Conservation (phyloP, 2,329 filamentous ascomycete genomes). For the Clarireedia monteithiana region DNA sequence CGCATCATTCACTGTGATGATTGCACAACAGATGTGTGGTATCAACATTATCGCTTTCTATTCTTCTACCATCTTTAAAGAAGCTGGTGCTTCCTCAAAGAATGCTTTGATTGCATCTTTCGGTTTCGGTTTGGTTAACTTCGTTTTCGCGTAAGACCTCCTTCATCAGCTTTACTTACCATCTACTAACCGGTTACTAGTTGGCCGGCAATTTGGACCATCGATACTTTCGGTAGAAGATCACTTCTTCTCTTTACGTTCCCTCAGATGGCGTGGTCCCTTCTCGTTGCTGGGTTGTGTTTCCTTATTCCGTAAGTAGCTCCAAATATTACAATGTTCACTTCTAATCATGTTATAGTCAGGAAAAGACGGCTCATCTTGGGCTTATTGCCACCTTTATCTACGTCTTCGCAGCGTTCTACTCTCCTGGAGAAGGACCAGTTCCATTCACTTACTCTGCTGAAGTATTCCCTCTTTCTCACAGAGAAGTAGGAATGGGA, state of each 20-base stretch:
- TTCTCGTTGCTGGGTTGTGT: conserved; percentile 51
- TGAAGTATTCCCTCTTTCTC: conserved; percentile 55
- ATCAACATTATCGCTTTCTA: conserved; percentile 69
- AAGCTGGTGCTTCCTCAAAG: conserved; percentile 47
- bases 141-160: conserved; percentile 30
- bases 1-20: conserved; percentile 75
- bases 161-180: conserved; percentile 20
- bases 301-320: conserved; percentile 39
- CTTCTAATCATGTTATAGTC: neutral
- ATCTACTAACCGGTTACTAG: conserved; percentile 52
- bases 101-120: conserved; percentile 53
- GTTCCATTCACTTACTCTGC: conserved; percentile 55
- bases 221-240: conserved; percentile 57
- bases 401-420: conserved; percentile 57
- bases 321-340: neutral
- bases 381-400: conserved; percentile 52
- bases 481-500: conserved; percentile 56
- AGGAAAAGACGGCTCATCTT: conserved; percentile 33
- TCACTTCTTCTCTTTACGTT: conserved; percentile 57
- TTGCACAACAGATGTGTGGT: conserved; percentile 28
- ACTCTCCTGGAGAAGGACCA: conserved; percentile 55
- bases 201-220: conserved; percentile 51
- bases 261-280: conserved; percentile 57
- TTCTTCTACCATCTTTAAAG: conserved; percentile 51
- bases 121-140: conserved; percentile 58